Evolutionary conservation across 352 stramenopile species (phyloP), one percentile per base, ranked within the genome.

Genomic region (Globisporangium lucens): DNA sequence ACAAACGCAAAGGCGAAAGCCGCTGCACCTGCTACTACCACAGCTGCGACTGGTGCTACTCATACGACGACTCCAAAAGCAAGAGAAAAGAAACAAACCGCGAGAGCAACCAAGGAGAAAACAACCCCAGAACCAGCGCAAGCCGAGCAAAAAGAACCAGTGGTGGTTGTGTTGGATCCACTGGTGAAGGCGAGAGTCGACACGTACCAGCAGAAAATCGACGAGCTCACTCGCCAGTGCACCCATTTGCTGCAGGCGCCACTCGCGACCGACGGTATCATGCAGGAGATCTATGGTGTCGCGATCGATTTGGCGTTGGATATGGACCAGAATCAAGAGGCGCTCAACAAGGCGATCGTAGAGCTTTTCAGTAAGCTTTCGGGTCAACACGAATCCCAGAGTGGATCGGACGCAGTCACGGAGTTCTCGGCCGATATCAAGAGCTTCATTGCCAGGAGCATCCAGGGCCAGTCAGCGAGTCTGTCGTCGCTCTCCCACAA

Each of bases 231-330:
- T 24, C 66, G 66, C 15, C 65, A 77, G 36, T 90, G 81, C 58
- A 70, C 64, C 15, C 64, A 79, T 22, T 66, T 90, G 15, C 56
- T 82, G 29, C 30, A 66, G 12, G 43, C 66, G 8, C 74, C 75
- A 0, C 68, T 66, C 6, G 46, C 53, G 10, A 68, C 71, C 8
- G 77, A 88, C 51, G 66, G 53, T 2, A 69, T 91, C n/a, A 69
- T 89, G 63, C 81, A 90, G 49, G 85, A 93, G 43, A 89, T 95
- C 24, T 93, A 91, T 38, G 87, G 87, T 30, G 67, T 82, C 38
- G 81, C 64, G 13, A 38, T 92, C 51, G 84, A 91, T 63, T 35
- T 66, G 2, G 10, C 47, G 10, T 61, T 85, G 9, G 71, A 82
- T 6, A 65, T 89, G 33, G 74, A 88, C 13, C 62, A 71, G 69